These are phyloP conservation scores for Ramichloridium luteum DNA, from an alignment of 2,329 filamentous ascomycete species.

Conservation along the genomic window DNA sequence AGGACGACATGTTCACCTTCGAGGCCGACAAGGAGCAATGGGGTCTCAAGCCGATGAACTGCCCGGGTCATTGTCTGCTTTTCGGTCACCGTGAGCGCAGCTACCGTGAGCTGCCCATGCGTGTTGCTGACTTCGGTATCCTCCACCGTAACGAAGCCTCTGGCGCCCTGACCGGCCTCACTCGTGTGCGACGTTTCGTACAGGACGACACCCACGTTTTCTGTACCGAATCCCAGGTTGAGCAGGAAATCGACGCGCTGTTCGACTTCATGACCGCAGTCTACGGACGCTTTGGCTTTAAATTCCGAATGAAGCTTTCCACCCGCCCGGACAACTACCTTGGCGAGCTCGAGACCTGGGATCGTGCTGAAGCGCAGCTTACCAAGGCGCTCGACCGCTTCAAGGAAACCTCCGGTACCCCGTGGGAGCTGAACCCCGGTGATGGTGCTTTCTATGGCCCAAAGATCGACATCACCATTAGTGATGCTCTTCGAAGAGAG, in stretches of 20 bases:
- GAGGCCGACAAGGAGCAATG: conserved; percentile 70
- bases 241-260: conserved; percentile 62
- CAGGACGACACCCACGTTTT: conserved; percentile 97
- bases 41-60: conserved; percentile 96
- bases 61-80: conserved; percentile 83
- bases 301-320: conserved; percentile 88
- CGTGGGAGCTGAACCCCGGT: conserved; percentile 85
- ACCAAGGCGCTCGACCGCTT: conserved; percentile 71
- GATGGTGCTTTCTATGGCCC: conserved; percentile 98
- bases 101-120: conserved; percentile 80
- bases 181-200: conserved; percentile 83
- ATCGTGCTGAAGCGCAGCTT: conserved; percentile 73
- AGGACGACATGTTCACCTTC: conserved; percentile 93
- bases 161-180: conserved; percentile 79
- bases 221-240: conserved; percentile 70
- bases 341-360: conserved; percentile 76
- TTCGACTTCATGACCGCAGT: conserved; percentile 79
- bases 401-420: conserved; percentile 45
- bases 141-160: conserved; percentile 93
- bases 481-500: conserved; percentile 71
- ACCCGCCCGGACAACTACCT: conserved; percentile 83
- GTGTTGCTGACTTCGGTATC: conserved; percentile 91
- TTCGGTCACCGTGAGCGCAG: conserved; percentile 73
- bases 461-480: conserved; percentile 95
- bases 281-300: conserved; percentile 73